Evolutionary conservation across 176 grass and related monocot genomes (phyloP).

Genomic region (Eleusine indica): DNA sequence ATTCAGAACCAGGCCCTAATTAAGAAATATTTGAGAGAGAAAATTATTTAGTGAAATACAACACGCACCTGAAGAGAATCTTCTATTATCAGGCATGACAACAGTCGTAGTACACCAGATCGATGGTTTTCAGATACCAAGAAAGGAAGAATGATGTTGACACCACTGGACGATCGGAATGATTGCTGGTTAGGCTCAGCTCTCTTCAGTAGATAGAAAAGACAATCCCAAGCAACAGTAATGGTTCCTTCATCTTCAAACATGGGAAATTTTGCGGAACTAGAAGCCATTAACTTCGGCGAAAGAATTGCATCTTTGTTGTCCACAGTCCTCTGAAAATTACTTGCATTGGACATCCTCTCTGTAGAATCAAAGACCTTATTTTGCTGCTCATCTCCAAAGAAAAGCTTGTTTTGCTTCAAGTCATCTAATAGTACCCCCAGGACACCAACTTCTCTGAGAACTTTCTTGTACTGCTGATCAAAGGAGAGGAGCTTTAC

Average conservation of each 20-base stretch:
- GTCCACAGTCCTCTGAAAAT: slow-evolving; percentile 69
- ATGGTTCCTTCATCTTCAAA: slow-evolving; percentile 97
- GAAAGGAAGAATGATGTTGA: slow-evolving; percentile 86
- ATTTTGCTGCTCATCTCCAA: slow-evolving; percentile 66
- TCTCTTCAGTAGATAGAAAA: slow-evolving; percentile 95
- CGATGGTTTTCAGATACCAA: slow-evolving; percentile 81
- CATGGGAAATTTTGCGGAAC: slow-evolving; percentile 67
- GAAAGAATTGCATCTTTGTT: slow-evolving; percentile 88
- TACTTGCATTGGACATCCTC: slow-evolving; percentile 46
- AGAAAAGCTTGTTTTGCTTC: slow-evolving; percentile 93
- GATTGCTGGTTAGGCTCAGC: slow-evolving; percentile 96
- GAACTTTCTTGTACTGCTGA: slow-evolving; percentile 97
- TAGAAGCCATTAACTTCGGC: slow-evolving; percentile 70
- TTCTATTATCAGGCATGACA: slow-evolving; percentile 98
- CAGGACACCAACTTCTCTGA: slow-evolving; percentile 96
- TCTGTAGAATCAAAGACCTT: slow-evolving; percentile 64
- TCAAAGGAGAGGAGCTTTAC: slow-evolving; percentile 99
- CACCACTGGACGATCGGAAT: slow-evolving; percentile 84
- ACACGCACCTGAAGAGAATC: slow-evolving; percentile 89
- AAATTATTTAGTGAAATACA: slow-evolving; percentile 29
- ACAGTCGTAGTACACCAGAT: slow-evolving; percentile 76
- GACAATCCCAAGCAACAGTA: slow-evolving; percentile 96
- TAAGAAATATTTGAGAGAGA: slow-evolving; percentile 28
- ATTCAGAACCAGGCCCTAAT: slow-evolving; percentile 3
- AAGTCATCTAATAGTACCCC: slow-evolving; percentile 96